phyloP scores from a whole-genome alignment of 2,329 filamentous ascomycete genomes.

The Emydomyces testavorans region DNA sequence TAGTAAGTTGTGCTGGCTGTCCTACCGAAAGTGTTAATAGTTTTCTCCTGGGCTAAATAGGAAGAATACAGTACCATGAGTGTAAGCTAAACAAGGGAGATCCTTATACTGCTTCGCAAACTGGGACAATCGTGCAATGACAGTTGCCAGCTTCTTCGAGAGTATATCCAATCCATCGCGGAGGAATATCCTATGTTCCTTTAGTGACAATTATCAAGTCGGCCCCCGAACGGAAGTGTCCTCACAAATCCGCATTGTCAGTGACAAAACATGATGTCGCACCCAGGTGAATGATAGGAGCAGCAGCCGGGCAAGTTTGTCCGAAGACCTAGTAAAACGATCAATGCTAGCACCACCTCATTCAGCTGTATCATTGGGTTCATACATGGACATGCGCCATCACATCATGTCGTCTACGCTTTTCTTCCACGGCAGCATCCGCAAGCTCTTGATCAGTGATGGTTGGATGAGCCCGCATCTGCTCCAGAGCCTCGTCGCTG shows the following conservation, averaged over 20 bases:
- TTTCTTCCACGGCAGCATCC: conserved; percentile 65
- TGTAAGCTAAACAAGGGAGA: conserved; percentile 63
- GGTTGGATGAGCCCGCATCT: conserved; percentile 63
- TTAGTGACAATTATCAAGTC: background rate
- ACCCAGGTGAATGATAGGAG: conserved; percentile 71
- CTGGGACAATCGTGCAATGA: conserved; percentile 59
- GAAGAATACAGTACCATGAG: conserved; percentile 46
- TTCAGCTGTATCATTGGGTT: background rate
- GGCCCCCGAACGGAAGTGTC: background rate
- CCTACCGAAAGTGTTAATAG: background rate
- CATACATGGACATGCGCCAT: conserved; percentile 52
- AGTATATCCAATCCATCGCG: conserved; percentile 64
- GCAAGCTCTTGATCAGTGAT: conserved; percentile 70
- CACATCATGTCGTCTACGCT: conserved; percentile 54
- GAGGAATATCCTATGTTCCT: conserved; percentile 57
- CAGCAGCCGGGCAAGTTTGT: conserved; percentile 59
- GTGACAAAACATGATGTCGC: conserved; percentile 36
- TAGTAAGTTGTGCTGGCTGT: conserved; percentile 47
- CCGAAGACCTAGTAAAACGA: conserved; percentile 43
- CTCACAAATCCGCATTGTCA: conserved; percentile 17
- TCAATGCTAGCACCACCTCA: conserved; percentile 29
- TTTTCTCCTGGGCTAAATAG: background rate
- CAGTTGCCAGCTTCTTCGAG: conserved; percentile 63
- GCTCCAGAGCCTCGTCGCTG: conserved; percentile 58
- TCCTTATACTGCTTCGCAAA: conserved; percentile 66